These are phyloP conservation scores for Spathaspora boniae DNA, from an alignment of 805 yeast species.

Conservation along the genomic window DNA sequence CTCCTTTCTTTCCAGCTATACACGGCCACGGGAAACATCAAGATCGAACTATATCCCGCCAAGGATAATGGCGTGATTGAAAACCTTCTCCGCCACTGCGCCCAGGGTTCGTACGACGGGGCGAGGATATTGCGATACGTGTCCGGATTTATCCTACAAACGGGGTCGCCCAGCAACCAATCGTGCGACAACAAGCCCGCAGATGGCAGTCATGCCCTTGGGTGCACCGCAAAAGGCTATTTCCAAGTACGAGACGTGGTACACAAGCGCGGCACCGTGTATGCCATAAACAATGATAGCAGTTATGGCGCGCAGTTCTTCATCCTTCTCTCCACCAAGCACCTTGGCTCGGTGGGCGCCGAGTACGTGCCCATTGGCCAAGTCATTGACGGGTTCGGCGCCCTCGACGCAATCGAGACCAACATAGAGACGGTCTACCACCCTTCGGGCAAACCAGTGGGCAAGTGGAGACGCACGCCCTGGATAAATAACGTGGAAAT, in stretches of 20 bases:
- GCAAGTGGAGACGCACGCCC: slow-evolving; percentile 5
- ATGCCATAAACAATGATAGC: slow-evolving; percentile 10
- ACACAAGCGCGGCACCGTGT: slow-evolving; percentile 15
- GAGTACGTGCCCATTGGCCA: slow-evolving; percentile 15
- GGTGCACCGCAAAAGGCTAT: neutral
- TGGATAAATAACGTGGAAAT: slow-evolving; percentile 4
- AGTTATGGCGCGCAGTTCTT: slow-evolving; percentile 20
- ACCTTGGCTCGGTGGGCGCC: slow-evolving; percentile 10
- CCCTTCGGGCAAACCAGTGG: neutral
- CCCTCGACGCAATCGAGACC: slow-evolving; percentile 11
- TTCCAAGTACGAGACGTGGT: neutral
- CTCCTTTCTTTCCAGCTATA: no score
- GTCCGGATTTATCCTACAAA: slow-evolving; percentile 18
- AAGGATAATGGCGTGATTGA: slow-evolving; percentile 14
- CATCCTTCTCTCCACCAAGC: slow-evolving; percentile 12
- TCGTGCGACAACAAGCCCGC: slow-evolving; percentile 14
- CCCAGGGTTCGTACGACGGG: slow-evolving; percentile 16
- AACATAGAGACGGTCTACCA: slow-evolving; percentile 1
- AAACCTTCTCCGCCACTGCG: slow-evolving; percentile 21
- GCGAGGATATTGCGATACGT: slow-evolving; percentile 16
- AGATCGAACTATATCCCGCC: slow-evolving; percentile 12
- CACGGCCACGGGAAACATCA: slow-evolving; percentile 16
- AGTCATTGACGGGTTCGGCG: slow-evolving; percentile 16
- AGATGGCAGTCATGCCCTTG: slow-evolving; percentile 4
- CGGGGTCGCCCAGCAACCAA: slow-evolving; percentile 19